These are phyloP conservation scores for Hyphopichia buzzinii DNA, from an alignment of 1,139 yeast genomes.

Conservation along the genomic window DNA sequence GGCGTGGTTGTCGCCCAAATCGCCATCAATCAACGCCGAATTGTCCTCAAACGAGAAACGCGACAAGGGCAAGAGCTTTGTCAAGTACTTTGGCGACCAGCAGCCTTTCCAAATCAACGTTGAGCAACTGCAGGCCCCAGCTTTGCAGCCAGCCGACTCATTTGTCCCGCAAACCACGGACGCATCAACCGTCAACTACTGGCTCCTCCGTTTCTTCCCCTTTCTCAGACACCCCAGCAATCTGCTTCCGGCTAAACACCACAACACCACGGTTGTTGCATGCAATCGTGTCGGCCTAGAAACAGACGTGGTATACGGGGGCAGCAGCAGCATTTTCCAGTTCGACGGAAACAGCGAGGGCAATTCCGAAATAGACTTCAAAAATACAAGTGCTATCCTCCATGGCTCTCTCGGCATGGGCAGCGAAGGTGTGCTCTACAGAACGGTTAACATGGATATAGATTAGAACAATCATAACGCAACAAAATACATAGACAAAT, in stretches of 20 bases:
- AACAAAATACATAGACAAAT: background rate
- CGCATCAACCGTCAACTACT: constrained; percentile 44
- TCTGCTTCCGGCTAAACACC: constrained; percentile 19
- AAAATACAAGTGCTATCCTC: constrained; percentile 51
- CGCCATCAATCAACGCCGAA: constrained; percentile 40
- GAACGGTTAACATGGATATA: constrained; percentile 51
- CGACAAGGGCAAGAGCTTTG: constrained; percentile 9
- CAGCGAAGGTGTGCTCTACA: constrained; percentile 56
- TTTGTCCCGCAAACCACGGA: constrained; percentile 18
- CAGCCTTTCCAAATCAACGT: constrained; percentile 25
- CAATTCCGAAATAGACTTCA: constrained; percentile 20
- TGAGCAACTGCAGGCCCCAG: background rate
- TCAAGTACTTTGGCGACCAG: constrained; percentile 2
- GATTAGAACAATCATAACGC: background rate
- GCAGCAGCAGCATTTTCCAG: constrained; percentile 58
- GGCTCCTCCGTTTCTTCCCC: constrained; percentile 74
- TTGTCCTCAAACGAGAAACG: constrained; percentile 11
- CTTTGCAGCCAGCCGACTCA: constrained; percentile 1
- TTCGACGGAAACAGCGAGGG: constrained; percentile 38
- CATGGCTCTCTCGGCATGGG: constrained; percentile 60
- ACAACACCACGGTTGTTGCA: constrained; percentile 40
- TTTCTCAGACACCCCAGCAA: constrained; percentile 46
- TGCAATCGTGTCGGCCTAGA: constrained; percentile 80
- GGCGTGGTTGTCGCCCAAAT: constrained; percentile 75
- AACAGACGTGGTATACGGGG: constrained; percentile 67